Base-by-base conservation (phyloP, 2,329 filamentous ascomycete genomes). In the Ceratocystis variospora region DNA sequence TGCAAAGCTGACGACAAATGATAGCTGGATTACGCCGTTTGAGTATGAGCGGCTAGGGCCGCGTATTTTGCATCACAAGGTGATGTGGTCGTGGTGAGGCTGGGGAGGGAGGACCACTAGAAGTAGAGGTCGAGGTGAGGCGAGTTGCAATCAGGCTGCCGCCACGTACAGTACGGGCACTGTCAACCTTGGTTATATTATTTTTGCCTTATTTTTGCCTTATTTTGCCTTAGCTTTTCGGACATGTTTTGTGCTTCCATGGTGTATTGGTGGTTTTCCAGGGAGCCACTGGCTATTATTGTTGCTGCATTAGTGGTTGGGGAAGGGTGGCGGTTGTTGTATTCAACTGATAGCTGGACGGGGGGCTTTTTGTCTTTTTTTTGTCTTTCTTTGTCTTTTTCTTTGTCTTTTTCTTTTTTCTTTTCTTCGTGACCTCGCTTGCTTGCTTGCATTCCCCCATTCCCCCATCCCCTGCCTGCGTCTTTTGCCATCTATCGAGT, bases 41-140 rank as follows among this genome's bases (percentile, higher is more conserved):
- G 93, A 97, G 79, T 96, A 93, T 76, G 91, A 96, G 77, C 83
- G 90, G 68, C 74, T 96, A 65, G 93, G 92, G 2, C 82, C 85
- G 68, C 83, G 94, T 72, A 82, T 93, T 68, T 77, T 99, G 74
- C 90, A 91, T 70, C 89, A 94, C 76, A 96, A 95, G 80, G 82
- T 86, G 65, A 76, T 85, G 53, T 85, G 83, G 83, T 79, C 82
- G 68, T 85, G 81, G 80, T 83, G 75, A 66, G 66, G 3, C 44
- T 41, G 46, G 17, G 17, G 19, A 12, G 19, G n/a, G 46, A 22
- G 8, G 19, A 22, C 12, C 8, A 55, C 15, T 12, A 25, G 22
- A 10, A 55, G 5, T 12, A 25, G 22, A 10, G 19, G 53, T 17
- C 46, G 25, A 48, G 28, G n/a, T 45, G 46, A 48, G n/a, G 3